Evolutionary conservation across 305 asterid genomes (phyloP), one percentile per base, ranked within the genome.

Genomic region (Rubia tinctorum): DNA sequence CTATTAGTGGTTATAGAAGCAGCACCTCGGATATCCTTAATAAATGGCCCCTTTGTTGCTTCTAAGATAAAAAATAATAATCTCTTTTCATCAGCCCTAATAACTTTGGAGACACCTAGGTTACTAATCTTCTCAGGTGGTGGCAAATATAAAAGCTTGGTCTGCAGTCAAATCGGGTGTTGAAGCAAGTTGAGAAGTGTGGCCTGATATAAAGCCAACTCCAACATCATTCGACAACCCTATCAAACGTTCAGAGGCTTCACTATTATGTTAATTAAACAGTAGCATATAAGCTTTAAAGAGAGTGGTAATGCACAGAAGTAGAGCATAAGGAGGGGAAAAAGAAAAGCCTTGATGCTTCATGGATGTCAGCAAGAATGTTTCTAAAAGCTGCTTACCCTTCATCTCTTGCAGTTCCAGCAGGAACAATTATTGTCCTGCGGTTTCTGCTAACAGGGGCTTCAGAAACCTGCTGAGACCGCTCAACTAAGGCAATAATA

Each of bases 391-490:
- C 92, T 5, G 85, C 86, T 97, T 97, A 94, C 23, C 98, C 98
- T 84, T 91, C 97, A 79, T 91, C 98, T 56, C 82, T 80, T 18
- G 90, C 82, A 83, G 79, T 90, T 81, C 98, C 98, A 34, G 97
- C 93, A 18, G 97, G 97, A 75, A 91, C 96, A 76, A 94, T 94
- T 34, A 94, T 94, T n/a, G 97, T 91, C 77, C 98, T 94, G 78
- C 98, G 97, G 84, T 94, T 94, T 80, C 97, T 89, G 85, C 91
- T 94, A 68, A 89, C 95, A 66, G 98, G 91, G 77, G 98, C 97
- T 81, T 94, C 97, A 53, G 98, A 94, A 78, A 94, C 90, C 98
- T 91, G 70, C 66, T 27, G 20, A 43, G n/a, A 71, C 11, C 59
- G 23, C 49, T 12, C 4, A 34, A 34, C 37, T 34, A 34, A 34